phyloP scores from a whole-genome alignment of 2,329 filamentous ascomycete species.

The Nemania diffusa region DNA sequence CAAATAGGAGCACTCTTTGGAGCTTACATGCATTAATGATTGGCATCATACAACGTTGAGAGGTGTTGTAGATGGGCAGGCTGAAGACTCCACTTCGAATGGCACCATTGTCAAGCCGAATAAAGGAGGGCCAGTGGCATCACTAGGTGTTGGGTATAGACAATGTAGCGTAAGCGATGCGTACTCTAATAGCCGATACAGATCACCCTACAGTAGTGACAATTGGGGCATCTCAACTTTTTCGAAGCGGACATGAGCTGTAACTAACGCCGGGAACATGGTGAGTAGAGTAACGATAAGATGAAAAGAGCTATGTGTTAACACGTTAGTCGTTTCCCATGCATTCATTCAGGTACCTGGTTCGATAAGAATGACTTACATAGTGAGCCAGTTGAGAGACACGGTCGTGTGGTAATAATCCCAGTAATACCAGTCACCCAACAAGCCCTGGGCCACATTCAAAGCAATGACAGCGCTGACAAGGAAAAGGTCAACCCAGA shows the following conservation, averaged over 20 bases:
- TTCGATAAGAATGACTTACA: conserved; percentile 4
- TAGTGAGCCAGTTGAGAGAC: conserved; percentile 6
- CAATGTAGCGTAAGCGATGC: background rate
- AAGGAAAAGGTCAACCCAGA: conserved; percentile 24
- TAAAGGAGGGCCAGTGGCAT: background rate
- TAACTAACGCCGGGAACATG: conserved; percentile 1
- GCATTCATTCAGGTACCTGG: background rate
- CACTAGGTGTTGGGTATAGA: background rate
- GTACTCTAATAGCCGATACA: background rate
- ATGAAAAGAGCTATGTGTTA: conserved; percentile 12
- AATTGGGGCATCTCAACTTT: conserved; percentile 1
- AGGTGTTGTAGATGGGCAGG: background rate
- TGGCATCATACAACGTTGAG: background rate
- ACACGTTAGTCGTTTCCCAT: background rate
- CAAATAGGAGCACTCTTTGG: background rate
- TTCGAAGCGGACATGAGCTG: conserved; percentile 22
- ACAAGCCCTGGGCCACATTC: background rate
- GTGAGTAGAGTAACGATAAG: conserved; percentile 18
- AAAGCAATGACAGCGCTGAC: background rate
- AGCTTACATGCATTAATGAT: background rate
- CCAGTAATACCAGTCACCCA: background rate
- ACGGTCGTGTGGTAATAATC: background rate
- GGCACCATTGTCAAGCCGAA: background rate
- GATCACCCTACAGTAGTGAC: background rate
- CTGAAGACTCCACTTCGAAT: background rate